phyloP scores from a whole-genome alignment of 352 stramenopile genomes.

The Albugo laibachii region DNA sequence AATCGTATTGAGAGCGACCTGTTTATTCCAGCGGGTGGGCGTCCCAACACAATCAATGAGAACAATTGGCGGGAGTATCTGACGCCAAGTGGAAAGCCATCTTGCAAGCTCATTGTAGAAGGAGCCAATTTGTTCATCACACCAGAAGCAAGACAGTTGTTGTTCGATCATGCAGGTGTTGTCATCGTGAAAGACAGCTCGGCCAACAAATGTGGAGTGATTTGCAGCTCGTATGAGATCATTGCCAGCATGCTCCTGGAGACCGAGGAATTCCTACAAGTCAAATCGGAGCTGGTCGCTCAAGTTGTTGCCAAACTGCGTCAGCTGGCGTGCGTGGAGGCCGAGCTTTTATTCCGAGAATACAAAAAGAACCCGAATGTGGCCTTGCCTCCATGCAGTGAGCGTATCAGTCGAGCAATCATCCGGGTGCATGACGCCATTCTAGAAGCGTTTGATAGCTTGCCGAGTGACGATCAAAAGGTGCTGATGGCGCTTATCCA shows the following conservation, averaged over 20 bases:
- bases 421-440: constrained; percentile 92
- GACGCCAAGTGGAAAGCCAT: constrained; percentile 44
- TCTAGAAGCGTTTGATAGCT: constrained; percentile 79
- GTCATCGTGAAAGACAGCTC: constrained; percentile 96
- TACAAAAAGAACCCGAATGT: constrained; percentile 79
- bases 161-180: constrained; percentile 91
- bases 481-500: constrained; percentile 72
- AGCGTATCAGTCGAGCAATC: constrained; percentile 91
- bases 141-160: constrained; percentile 59
- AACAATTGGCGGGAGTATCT: constrained; percentile 70
- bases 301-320: constrained; percentile 92
- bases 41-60: constrained; percentile 72
- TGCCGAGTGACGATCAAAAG: constrained; percentile 65
- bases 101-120: constrained; percentile 63
- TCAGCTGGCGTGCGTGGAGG: constrained; percentile 84
- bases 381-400: constrained; percentile 80
- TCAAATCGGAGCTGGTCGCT: constrained; percentile 87
- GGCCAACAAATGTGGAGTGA: constrained; percentile 74
- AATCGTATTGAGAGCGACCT: constrained; percentile 83
- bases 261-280: constrained; percentile 91
- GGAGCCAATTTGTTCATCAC: constrained; percentile 78
- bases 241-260: constrained; percentile 89
- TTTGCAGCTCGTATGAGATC: constrained; percentile 75
- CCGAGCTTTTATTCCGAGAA: constrained; percentile 95
- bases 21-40: constrained; percentile 65